A percentile compares a stretch with the other conserved stretches of the same genome.
Conservation (phyloP, 2,329 filamentous ascomycete genomes). For the Fusarium humuli region DNA sequence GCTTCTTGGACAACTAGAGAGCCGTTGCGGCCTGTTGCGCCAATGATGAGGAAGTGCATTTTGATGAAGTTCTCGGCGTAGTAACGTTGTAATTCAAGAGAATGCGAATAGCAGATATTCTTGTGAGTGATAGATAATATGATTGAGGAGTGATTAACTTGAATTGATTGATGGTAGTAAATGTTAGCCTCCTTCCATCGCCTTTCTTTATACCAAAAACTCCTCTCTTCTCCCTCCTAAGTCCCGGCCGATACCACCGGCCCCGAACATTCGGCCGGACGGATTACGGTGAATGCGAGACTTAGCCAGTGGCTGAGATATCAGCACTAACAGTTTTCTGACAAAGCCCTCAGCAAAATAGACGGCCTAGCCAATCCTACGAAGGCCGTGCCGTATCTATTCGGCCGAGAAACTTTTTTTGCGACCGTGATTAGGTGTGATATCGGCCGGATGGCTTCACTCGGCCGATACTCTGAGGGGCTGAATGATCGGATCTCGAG, state of each 20-base stretch:
- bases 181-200: neutral
- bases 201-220: constrained; percentile 19
- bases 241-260: constrained; percentile 14
- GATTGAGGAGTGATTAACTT: no score
- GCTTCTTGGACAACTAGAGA: constrained; percentile 25
- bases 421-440: rapidly evolving
- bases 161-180: neutral
- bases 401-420: constrained; percentile 9
- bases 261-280: neutral
- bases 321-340: neutral
- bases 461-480: constrained; percentile 8
- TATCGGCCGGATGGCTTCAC: constrained; percentile 3
- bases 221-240: rapidly evolving
- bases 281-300: neutral
- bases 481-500: rapidly evolving
- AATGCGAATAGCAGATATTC: rapidly evolving
- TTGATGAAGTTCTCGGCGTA: neutral
- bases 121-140: neutral
- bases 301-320: neutral
- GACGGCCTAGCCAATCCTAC: neutral
- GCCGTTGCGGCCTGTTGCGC: constrained; percentile 34
- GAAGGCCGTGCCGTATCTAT: neutral
- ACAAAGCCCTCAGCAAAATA: no score
- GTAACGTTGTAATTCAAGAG: rapidly evolving
- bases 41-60: constrained; percentile 34